Base-by-base conservation (phyloP, 768 basidiomycete genomes). In the Bullera alba region DNA sequence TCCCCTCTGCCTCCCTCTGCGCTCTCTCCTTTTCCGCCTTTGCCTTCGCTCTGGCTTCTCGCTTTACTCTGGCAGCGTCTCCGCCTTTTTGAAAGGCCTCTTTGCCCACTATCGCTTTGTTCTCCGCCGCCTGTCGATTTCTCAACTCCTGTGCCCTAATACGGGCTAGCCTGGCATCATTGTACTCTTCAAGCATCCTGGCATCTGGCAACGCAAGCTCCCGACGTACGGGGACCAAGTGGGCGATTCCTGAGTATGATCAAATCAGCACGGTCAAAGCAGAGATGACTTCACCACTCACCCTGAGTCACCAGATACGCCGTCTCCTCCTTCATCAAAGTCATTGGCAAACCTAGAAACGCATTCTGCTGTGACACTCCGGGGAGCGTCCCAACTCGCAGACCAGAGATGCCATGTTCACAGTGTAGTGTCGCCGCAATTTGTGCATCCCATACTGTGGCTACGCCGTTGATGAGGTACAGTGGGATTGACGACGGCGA, bases 361-460 rank as follows among this genome's bases (percentile, higher is more conserved):
- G 86, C 81, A 75, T 99, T 99, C 73, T 99, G 95, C 63, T 96
- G 92, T 1, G 90, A 83, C 1, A 97, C 78, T 67, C 91, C 89
- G 2, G 95, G 92, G 14, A 99, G 80, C 0, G 95, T 97, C 0
- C 95, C 95, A 0, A 82, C 79, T 37, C 96, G 74, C 37, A 89
- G 76, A 29, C 93, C 91, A 62, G 87, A 90, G 41, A 97, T 79
- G 49, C 77, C 82, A 71, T 95, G 83, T 58, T 83, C 74, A 26
- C 85, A 80, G 30, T 95, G 86, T 8, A 99, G 75, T 5, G 74
- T 77, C 7, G 84, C 83, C 60, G 89, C 83, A 67, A 90, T 85
- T 61, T 89, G 80, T 38, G 87, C 79, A 67, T 87, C 81, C 89
- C 90, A 95, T n/a, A 92, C 79, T 58, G 84, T 89, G 0, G 83